phyloP scores from a whole-genome alignment of 1,139 yeast genomes.

The Yamadazyma diddensiae region DNA sequence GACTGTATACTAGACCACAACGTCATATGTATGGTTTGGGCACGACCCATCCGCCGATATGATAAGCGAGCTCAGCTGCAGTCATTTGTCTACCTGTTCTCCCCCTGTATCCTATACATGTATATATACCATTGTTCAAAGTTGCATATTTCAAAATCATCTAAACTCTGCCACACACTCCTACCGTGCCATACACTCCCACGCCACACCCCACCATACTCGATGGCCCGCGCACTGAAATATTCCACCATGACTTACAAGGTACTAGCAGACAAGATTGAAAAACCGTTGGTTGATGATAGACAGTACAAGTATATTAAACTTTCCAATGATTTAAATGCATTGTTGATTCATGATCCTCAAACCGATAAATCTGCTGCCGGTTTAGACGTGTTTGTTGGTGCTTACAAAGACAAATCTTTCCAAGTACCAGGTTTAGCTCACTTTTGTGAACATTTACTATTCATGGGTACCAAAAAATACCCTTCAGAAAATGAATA shows the following conservation, averaged over 20 bases:
- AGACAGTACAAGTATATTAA: constrained; percentile 67
- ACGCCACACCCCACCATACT: background rate
- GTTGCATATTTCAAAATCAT: too few species aligned
- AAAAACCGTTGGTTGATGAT: constrained; percentile 71
- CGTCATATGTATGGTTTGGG: background rate
- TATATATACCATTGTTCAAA: background rate
- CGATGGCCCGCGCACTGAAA: background rate
- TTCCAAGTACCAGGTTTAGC: constrained; percentile 79
- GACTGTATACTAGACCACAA: too few species aligned
- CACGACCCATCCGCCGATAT: background rate
- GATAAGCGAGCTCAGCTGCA: too few species aligned
- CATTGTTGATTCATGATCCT: constrained; percentile 76
- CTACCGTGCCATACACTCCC: background rate
- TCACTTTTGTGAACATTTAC: constrained; percentile 92
- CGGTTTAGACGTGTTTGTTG: constrained; percentile 87
- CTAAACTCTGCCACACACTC: background rate
- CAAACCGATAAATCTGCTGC: constrained; percentile 92
- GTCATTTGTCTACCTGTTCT: too few species aligned
- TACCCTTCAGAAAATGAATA: constrained; percentile 93
- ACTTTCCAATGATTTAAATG: constrained; percentile 68
- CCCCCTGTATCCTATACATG: too few species aligned
- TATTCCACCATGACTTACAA: constrained; percentile 4
- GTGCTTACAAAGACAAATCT: constrained; percentile 78
- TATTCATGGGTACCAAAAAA: constrained; percentile 95
- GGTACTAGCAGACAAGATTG: constrained; percentile 21